Evolutionary conservation across 352 stramenopile species (phyloP), one percentile per base, ranked within the genome.

Genomic region (Globisporangium barbulae): DNA sequence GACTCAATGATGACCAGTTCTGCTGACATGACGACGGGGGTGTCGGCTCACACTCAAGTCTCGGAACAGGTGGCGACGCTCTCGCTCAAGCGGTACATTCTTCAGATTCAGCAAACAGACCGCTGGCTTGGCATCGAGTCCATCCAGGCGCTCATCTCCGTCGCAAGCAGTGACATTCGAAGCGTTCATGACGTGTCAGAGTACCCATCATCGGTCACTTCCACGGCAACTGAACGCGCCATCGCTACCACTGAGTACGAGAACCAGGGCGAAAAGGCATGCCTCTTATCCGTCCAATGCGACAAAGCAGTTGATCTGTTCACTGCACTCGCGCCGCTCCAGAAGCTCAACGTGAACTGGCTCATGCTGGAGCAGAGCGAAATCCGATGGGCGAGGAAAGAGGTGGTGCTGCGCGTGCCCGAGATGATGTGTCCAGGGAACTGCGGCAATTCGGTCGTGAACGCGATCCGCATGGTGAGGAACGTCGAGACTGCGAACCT

Each of bases 401-500:
- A 92, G 66, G 69, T 92, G 39, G 79, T 89, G 30, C 56, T 94
- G 12, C 65, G 69, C 21, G 78, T 94, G 12, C 67, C 75, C 30
- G 86, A 87, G 22, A 94, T 94, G 81, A 94, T 94, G 84, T 94
- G 86, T 57, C 72, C 81, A 17, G 74, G 71, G 41, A 93, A 91
- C 50, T 94, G 86, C 52, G 86, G 86, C 15, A 75, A 69, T n/a
- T 85, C 84, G 2, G 81, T 94, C 22, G 64, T 94, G 25, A 86
- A 85, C 41, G 78, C 83, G 5, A 59, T 89, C 12, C 73, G 68
- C 0, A 69, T 64, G 47, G 73, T 89, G 17, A 59, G 72, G 39
- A 61, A 74, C 1, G 77, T 93, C 12, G 68, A 88, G 55, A 75
- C 69, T 9, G 79, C 69, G 25, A 76, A 76, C 35, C 56, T 94